Percentiles rank a stretch among this genome's conserved stretches.
Evolutionary conservation across 2,329 filamentous ascomycete species (phyloP).

Genomic region (Stemphylium lycopersici): DNA sequence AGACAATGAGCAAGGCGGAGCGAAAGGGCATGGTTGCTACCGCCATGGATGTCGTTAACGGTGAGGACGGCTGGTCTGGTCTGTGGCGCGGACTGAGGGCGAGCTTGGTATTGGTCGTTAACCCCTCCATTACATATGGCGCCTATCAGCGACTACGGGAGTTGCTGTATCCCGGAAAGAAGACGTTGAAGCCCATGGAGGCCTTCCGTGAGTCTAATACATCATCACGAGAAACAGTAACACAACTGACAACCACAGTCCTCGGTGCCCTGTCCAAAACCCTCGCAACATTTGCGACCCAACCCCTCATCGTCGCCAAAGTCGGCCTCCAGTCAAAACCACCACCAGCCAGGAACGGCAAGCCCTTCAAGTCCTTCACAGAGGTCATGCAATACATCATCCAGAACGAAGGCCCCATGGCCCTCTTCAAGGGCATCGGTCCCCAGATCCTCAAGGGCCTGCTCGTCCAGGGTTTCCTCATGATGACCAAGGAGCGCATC

Average conservation of each 20-base stretch:
- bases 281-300: constrained; percentile 87
- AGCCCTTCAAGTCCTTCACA: constrained; percentile 89
- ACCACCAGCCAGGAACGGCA: constrained; percentile 80
- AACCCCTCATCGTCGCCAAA: constrained; percentile 96
- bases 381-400: constrained; percentile 97
- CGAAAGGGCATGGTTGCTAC: constrained; percentile 87
- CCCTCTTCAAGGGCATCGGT: constrained; percentile 96
- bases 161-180: constrained; percentile 76
- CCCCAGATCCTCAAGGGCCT: constrained; percentile 93
- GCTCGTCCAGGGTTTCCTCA: constrained; percentile 90
- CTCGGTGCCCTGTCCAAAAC: constrained; percentile 93
- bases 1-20: constrained; percentile 85
- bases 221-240: not conserved
- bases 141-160: constrained; percentile 90
- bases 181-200: constrained; percentile 78
- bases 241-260: constrained; percentile 58
- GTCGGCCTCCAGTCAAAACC: constrained; percentile 94
- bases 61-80: constrained; percentile 86
- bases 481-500: constrained; percentile 99
- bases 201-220: constrained; percentile 76
- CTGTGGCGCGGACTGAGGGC: constrained; percentile 96
- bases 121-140: constrained; percentile 96
- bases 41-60: constrained; percentile 83
- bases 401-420: constrained; percentile 79
- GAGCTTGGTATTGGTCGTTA: constrained; percentile 92